Evolutionary conservation across 129 eudicot species (phyloP), one percentile per base, ranked within the genome.

Genomic region (Lactuca saligna): DNA sequence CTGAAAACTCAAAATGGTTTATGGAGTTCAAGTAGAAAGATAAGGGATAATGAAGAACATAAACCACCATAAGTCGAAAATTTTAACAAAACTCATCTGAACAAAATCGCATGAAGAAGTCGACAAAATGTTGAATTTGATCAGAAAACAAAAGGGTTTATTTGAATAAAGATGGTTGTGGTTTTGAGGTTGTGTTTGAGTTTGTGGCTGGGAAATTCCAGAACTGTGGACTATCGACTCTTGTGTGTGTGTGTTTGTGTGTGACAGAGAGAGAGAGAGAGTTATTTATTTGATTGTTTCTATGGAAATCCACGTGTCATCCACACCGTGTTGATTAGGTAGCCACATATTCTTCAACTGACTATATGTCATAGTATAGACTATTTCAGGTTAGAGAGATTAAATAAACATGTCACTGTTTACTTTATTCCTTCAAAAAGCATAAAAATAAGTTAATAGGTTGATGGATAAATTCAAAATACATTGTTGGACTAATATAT

Each of bases 151-250:
- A 33, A 59, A 34, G 46, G 64, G 64, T 34, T 59, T 59, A 44
- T 64, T 63, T 42, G 54, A 42, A 17, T 41, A 16, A 16, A 49
- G 75, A 64, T 64, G 74, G 65, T 65, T 69, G 73, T 49, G 10
- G 62, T 12, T 13, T 14, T 41, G 29, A n/a, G 51, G 12, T 46
- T 25, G n/a, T 1, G 29, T 42, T 42, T 42, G 49, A 42, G 49
- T 42, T 42, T 11, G 58, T 5, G 73, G 8, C 8, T 17, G 60
- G 17, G 15, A 66, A 8, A 65, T 25, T 42, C 7, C 17, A 42
- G 41, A 2, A 38, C 9, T 11, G 37, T 6, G 7, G 65, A 60
- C 8, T 58, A 16, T 32, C n/a, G n/a, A n/a, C n/a, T 49, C 8
- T 32, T 41, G 37, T 69, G 56, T 56, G 74, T 64, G 16, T 16